Base-by-base conservation (phyloP, 345 rosid genomes). In the Tarenaya hassleriana region DNA sequence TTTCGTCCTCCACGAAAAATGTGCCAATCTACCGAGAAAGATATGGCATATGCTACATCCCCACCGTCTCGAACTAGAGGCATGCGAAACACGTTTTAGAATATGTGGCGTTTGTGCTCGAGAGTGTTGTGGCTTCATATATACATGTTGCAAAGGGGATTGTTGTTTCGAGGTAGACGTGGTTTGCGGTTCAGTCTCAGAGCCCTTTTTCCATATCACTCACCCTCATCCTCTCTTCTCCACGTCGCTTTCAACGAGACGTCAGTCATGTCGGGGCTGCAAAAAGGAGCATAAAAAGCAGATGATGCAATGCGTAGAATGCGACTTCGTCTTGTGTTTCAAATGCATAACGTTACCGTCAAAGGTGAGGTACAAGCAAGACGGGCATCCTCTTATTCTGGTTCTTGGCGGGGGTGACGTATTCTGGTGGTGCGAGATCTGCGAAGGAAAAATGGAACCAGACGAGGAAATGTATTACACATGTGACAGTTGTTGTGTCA, bases 401-500 rank as follows among this genome's bases (percentile, higher is more conserved):
- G 19, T 48, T 29, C 42, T 49, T 18, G 13, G 49, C 18, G 49
- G 46, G 39, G 56, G 41, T 0, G 7, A 41, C n/a, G 16, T 3
- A 41, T 8, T 5, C 0, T 3, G 13, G 10, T 60, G 41, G 56
- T 50, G 56, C 31, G 56, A 49, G 12, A 21, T 0, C 41, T 60
- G 64, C 10, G 50, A 50, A 4, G 0, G 0, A 0, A 0, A 19
- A 0, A 9, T 44, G 20, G 2, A 44, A 16, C 15, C 20, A 0
- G n/a, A n/a, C n/a, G 8, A 31, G 0, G 0, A n/a, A 4, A 1
- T 27, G 8, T 16, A 41, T 42, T 55, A 42, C 4, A 12, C 0
- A 29, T 55, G 41, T 5, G 50, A 32, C 11, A 49, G 43, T 0
- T 55, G 60, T 42, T 55, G 50, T 55, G 60, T 55, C n/a, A 55